Conservation (phyloP, 2,329 filamentous ascomycete genomes). For the Ophiocordyceps australis region DNA sequence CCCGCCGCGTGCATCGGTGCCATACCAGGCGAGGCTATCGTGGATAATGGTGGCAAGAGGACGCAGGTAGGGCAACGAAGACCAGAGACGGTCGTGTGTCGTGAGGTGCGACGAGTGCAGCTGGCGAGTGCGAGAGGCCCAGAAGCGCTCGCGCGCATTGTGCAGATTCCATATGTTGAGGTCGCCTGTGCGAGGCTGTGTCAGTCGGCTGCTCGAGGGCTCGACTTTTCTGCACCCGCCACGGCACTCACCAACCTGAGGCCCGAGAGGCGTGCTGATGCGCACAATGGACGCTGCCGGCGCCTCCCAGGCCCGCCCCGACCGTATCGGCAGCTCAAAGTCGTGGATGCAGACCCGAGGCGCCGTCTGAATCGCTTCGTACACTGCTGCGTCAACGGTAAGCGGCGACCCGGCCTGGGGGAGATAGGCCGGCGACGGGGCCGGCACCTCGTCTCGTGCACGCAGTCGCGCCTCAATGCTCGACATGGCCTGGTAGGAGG, state of each 20-base stretch:
- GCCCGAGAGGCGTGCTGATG: slow-evolving; percentile 57
- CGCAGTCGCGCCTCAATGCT: slow-evolving; percentile 17
- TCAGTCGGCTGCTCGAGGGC: not conserved
- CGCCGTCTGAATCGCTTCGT: slow-evolving; percentile 41
- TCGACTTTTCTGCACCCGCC: too few relatives aligned
- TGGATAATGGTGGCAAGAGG: slow-evolving; percentile 53
- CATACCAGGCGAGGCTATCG: slow-evolving; percentile 48
- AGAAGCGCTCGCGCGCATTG: slow-evolving; percentile 67
- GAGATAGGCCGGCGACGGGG: slow-evolving; percentile 29
- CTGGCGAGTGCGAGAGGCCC: slow-evolving; percentile 63
- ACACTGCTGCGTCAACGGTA: slow-evolving; percentile 25
- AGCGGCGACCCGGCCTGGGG: slow-evolving; percentile 22
- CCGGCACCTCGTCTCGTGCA: slow-evolving; percentile 23
- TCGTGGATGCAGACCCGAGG: slow-evolving; percentile 22
- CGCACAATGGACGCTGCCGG: slow-evolving; percentile 49
- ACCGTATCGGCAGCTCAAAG: slow-evolving; percentile 54
- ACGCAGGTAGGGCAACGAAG: slow-evolving; percentile 56
- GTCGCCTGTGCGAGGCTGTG: slow-evolving; percentile 37
- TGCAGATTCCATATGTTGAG: slow-evolving; percentile 65
- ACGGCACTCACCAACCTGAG: slow-evolving; percentile 43
- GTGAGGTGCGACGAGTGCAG: slow-evolving; percentile 60
- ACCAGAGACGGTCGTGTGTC: slow-evolving; percentile 60
- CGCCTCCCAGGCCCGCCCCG: slow-evolving; percentile 55
- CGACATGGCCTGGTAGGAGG: too few relatives aligned
- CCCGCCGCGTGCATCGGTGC: slow-evolving; percentile 42